Base-by-base conservation (phyloP, 2,329 filamentous ascomycete species). In the Alternaria sp. region DNA sequence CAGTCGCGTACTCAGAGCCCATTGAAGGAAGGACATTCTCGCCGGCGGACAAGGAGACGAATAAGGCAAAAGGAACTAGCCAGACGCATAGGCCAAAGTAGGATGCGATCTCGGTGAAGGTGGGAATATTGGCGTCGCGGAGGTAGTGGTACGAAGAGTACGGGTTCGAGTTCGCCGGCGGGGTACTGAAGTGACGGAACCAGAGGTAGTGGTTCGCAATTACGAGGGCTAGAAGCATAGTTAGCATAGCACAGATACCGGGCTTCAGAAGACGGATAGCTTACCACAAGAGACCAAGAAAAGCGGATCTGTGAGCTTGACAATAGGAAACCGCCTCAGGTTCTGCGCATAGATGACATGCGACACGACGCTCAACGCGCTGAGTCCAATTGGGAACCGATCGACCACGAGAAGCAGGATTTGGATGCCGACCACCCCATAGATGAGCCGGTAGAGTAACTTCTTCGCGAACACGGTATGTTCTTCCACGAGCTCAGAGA, bases 71-170 rank as follows among this genome's bases (percentile, higher is more conserved):
- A 0, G 95, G 95, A 0, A 98, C 91, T 1, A 99, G 84, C 95
- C 95, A 99, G 0, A 99, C 93, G 71, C 93, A 97, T 2, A 99
- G 82, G 0, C 95, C 95, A 73, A 99, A 99, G 79, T 95, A 99
- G 0, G 92, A 94, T 0, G 95, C 93, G 42, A 98, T 95, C 80
- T 98, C 92, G 17, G 92, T 93, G 77, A 99, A 99, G 36, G 86
- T 89, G 0, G 95, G 95, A 42, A 92, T 83, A 10, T 80, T 72
- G 4, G 80, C 81, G 64, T 91, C 86, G 73, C 90, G 89, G 73
- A 86, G 84, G 53, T 86, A 85, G 3, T 84, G 71, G 51, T 72
- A 81, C 70, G 85, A 82, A 3, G 84, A 79, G 78, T 88, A 87
- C 3, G 87, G 69, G 49, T 65, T 79, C 3, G 87, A 70, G 49